Evolutionary conservation across 2,329 filamentous ascomycete species (phyloP).

Genomic region (Alternaria sp.): DNA sequence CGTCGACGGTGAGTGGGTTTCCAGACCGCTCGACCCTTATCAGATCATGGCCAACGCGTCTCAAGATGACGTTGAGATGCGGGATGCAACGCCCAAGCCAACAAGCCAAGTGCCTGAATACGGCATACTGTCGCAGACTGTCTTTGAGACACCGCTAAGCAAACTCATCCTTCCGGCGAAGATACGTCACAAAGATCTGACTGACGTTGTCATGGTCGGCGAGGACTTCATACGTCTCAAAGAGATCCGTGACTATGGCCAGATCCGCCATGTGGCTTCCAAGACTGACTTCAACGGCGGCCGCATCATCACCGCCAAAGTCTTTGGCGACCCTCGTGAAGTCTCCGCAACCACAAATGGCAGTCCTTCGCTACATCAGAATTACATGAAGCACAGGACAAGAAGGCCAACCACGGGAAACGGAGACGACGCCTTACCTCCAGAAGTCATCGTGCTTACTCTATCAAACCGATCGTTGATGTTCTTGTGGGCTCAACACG

Average conservation of each 20-base stretch:
- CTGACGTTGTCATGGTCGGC: slow-evolving; percentile 87
- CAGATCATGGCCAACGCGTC: slow-evolving; percentile 49
- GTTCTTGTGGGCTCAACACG: slow-evolving; percentile 72
- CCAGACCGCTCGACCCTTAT: slow-evolving; percentile 48
- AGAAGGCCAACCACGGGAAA: slow-evolving; percentile 27
- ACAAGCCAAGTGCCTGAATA: slow-evolving; percentile 58
- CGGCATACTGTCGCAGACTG: slow-evolving; percentile 79
- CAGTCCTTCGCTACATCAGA: slow-evolving; percentile 29
- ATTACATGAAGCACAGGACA: slow-evolving; percentile 16
- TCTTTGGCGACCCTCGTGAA: slow-evolving; percentile 64
- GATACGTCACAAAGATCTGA: slow-evolving; percentile 70
- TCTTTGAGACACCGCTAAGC: slow-evolving; percentile 76
- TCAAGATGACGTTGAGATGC: slow-evolving; percentile 33
- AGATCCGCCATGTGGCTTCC: slow-evolving; percentile 75
- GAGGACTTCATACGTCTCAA: slow-evolving; percentile 82
- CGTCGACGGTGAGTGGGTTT: slow-evolving; percentile 44
- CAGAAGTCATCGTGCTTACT: slow-evolving; percentile 81
- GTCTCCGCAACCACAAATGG: slow-evolving; percentile 17
- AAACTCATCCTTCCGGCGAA: slow-evolving; percentile 81
- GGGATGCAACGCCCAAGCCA: slow-evolving; percentile 32
- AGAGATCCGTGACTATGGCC: slow-evolving; percentile 72
- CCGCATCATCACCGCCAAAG: slow-evolving; percentile 77
- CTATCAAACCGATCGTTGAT: slow-evolving; percentile 75
- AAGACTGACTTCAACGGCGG: slow-evolving; percentile 76
- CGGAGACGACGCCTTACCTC: slow-evolving; percentile 56